Conservation (phyloP, 1,284 basidiomycete genomes). For the Leccinum subrobustum region DNA sequence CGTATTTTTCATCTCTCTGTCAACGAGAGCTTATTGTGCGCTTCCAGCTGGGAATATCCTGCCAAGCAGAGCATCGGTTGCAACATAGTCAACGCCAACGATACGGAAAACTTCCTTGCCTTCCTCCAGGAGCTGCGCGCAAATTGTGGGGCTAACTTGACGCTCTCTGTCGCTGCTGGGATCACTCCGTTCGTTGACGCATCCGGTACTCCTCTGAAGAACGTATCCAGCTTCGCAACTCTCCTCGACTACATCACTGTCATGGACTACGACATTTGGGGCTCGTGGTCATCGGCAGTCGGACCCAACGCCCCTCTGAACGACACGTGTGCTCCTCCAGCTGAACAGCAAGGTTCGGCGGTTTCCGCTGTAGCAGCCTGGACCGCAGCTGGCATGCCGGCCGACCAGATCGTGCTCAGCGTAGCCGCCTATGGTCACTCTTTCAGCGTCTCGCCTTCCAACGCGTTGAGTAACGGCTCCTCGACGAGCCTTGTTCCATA, state of each 20-base stretch:
- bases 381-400: slow-evolving; percentile 62
- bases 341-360: slow-evolving; percentile 61
- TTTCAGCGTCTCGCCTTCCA: slow-evolving; percentile 36
- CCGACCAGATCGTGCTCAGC: slow-evolving; percentile 62
- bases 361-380: slow-evolving; percentile 60
- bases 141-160: slow-evolving; percentile 38
- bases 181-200: slow-evolving; percentile 54
- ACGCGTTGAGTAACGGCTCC: slow-evolving; percentile 30
- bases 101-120: slow-evolving; percentile 44
- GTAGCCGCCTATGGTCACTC: slow-evolving; percentile 58
- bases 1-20: not conserved
- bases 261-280: slow-evolving; percentile 78
- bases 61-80: slow-evolving; percentile 42
- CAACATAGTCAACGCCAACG: slow-evolving; percentile 42
- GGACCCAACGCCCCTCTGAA: slow-evolving; percentile 74
- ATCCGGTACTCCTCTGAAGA: slow-evolving; percentile 48
- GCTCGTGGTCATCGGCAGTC: slow-evolving; percentile 43
- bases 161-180: slow-evolving; percentile 59
- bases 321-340: slow-evolving; percentile 54
- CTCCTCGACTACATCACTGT: slow-evolving; percentile 64
- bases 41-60: slow-evolving; percentile 52
- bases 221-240: slow-evolving; percentile 45
- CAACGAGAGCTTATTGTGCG: slow-evolving; percentile 3
- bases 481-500: slow-evolving; percentile 32
- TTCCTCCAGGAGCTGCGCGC: slow-evolving; percentile 50